Percentiles rank a stretch among this genome's conserved stretches.
phyloP scores from a whole-genome alignment of 2,329 filamentous ascomycete genomes.

The Fusarium continuum region DNA sequence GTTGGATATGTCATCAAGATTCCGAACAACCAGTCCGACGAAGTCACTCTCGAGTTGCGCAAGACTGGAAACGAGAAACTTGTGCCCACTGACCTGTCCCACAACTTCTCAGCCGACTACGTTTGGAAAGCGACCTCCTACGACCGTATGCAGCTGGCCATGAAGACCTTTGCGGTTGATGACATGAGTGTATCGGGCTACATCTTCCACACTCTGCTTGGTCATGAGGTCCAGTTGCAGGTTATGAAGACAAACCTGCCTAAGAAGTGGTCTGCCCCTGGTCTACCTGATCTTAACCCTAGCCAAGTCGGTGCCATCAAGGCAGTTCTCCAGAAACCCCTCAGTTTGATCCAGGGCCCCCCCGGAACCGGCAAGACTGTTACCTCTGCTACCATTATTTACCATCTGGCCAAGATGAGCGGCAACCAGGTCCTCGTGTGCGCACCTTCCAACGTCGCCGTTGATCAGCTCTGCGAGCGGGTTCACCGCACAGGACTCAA shows the following conservation, averaged over 20 bases:
- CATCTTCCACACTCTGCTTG: conserved; percentile 96
- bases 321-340: conserved; percentile 89
- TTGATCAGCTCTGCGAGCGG: conserved; percentile 97
- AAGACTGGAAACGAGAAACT: conserved; percentile 96
- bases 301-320: conserved; percentile 98
- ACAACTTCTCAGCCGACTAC: conserved; percentile 98
- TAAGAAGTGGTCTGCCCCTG: conserved; percentile 95
- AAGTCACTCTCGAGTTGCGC: conserved; percentile 93
- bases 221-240: conserved; percentile 91
- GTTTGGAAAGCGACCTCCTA: conserved; percentile 99
- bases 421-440: conserved; percentile 95
- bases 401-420: conserved; percentile 94
- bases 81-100: conserved; percentile 93
- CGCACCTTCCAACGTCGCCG: conserved; percentile 96
- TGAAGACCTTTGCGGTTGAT: conserved; percentile 98
- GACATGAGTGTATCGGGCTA: conserved; percentile 99
- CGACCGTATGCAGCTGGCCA: conserved; percentile 98
- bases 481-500: conserved; percentile 95
- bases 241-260: conserved; percentile 96
- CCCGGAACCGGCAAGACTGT: conserved; percentile 98
- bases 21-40: conserved; percentile 98
- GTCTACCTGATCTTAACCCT: conserved; percentile 91
- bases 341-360: conserved; percentile 95
- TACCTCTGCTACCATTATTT: conserved; percentile 98
- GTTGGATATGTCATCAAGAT: conserved; percentile 99